Evolutionary conservation across 495 filamentous ascomycete species (phyloP).

Genomic region (Ramalina peruviana): DNA sequence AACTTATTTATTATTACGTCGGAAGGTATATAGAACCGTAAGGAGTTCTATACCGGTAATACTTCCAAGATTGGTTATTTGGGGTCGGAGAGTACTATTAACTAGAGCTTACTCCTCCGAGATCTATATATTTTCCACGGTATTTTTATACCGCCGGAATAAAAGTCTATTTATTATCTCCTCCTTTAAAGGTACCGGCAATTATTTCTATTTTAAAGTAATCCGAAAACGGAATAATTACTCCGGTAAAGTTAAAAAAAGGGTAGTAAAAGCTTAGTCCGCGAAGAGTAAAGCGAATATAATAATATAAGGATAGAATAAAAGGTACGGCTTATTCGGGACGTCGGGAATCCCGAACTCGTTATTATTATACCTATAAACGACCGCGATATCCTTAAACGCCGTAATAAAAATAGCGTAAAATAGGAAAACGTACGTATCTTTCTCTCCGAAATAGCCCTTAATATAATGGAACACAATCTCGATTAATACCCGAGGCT

Average conservation of each 20-base stretch:
- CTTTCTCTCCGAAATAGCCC: slow-evolving; percentile 4
- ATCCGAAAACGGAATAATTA: slow-evolving; percentile 1
- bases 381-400: too few relatives aligned
- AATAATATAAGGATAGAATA: slow-evolving; percentile 1
- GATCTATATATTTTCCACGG: background rate
- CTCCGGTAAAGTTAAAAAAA: too few relatives aligned
- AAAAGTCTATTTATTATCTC: slow-evolving; percentile 1
- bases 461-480: slow-evolving; percentile 5
- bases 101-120: slow-evolving; percentile 1
- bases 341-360: too few relatives aligned
- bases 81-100: slow-evolving; percentile 1
- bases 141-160: slow-evolving; percentile 4
- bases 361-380: too few relatives aligned
- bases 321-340: background rate
- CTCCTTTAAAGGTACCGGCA: slow-evolving; percentile 7
- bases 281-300: background rate
- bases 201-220: background rate
- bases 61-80: slow-evolving; percentile 4
- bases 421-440: background rate
- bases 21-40: slow-evolving; percentile 3
- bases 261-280: background rate
- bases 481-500: background rate
- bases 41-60: slow-evolving; percentile 4
- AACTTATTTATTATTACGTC: background rate
- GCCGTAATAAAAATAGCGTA: too few relatives aligned